Percentiles rank a stretch among this genome's conserved stretches.
Conservation (phyloP, 2,329 filamentous ascomycete genomes). For the Dichotomopilus funicola region DNA sequence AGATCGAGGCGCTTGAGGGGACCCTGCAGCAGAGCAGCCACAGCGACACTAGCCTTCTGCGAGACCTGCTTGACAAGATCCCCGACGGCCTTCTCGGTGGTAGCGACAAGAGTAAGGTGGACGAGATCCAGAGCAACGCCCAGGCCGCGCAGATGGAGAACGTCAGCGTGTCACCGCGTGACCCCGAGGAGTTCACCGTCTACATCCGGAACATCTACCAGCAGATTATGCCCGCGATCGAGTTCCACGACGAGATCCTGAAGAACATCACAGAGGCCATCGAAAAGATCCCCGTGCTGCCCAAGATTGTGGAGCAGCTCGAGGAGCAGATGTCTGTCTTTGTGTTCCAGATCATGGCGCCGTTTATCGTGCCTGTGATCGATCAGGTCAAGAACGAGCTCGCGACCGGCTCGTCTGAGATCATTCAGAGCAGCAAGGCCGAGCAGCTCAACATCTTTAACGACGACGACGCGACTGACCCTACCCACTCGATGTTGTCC, state of each 20-base stretch:
- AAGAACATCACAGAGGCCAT: conserved; percentile 70
- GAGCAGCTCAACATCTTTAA: conserved; percentile 85
- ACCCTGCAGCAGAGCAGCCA: conserved; percentile 61
- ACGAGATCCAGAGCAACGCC: conserved; percentile 73
- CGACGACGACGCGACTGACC: conserved; percentile 68
- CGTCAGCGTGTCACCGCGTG: conserved; percentile 64
- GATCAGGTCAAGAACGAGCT: conserved; percentile 82
- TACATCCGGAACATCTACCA: conserved; percentile 67
- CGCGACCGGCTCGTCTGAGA: conserved; percentile 75
- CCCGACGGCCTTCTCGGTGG: conserved; percentile 74
- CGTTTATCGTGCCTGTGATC: conserved; percentile 80
- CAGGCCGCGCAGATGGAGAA: conserved; percentile 69
- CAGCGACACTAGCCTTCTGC: conserved; percentile 66
- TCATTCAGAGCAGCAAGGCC: conserved; percentile 76
- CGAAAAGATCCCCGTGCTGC: conserved; percentile 77
- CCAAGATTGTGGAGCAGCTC: conserved; percentile 77
- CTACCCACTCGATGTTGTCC: conserved; percentile 91
- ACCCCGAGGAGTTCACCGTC: conserved; percentile 77
- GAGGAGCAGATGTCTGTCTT: conserved; percentile 84
- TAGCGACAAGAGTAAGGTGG: conserved; percentile 67
- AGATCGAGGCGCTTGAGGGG: conserved; percentile 83
- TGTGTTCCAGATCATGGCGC: conserved; percentile 85
- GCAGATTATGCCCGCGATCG: conserved; percentile 81
- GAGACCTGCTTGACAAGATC: conserved; percentile 73
- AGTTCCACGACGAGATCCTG: conserved; percentile 87